Conservation (phyloP, 192 early-diverging fungal species). For the Paraglomus brasilianum region DNA sequence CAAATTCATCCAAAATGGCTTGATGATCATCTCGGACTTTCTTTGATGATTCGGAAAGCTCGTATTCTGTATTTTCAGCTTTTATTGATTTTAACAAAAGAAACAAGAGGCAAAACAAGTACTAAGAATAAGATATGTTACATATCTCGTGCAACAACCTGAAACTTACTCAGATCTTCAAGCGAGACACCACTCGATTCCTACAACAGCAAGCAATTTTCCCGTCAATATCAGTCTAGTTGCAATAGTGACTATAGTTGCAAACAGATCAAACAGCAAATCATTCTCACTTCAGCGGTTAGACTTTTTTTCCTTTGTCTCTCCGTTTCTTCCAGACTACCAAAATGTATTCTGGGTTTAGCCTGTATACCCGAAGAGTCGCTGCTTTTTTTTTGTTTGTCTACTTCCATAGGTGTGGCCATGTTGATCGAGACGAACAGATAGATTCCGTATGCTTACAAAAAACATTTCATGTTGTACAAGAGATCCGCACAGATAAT, state of each 20-base stretch:
- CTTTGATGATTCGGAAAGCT: constrained; percentile 46
- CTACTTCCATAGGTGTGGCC: no score
- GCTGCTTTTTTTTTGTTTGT: no score
- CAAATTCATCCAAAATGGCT: constrained; percentile 67
- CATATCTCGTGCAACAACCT: neutral
- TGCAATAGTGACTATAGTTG: neutral
- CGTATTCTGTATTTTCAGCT: constrained; percentile 41
- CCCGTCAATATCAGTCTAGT: neutral
- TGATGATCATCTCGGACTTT: constrained; percentile 49
- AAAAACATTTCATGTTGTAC: no score
- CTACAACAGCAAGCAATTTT: neutral
- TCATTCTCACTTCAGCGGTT: neutral
- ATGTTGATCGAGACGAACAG: no score
- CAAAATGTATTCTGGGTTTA: constrained; percentile 63
- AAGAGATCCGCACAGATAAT: no score
- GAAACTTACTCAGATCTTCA: constrained; percentile 43
- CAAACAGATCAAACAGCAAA: neutral
- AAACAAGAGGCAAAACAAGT: neutral
- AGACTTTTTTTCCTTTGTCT: neutral
- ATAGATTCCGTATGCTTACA: no score
- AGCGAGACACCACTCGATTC: constrained; percentile 38
- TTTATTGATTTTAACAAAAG: neutral
- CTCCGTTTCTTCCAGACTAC: constrained; percentile 48
- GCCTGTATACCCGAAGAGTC: no score
- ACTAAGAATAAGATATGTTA: neutral